These are phyloP conservation scores for Sporothrix dimorphospora DNA, from an alignment of 2,329 filamentous ascomycete species.

Conservation along the genomic window DNA sequence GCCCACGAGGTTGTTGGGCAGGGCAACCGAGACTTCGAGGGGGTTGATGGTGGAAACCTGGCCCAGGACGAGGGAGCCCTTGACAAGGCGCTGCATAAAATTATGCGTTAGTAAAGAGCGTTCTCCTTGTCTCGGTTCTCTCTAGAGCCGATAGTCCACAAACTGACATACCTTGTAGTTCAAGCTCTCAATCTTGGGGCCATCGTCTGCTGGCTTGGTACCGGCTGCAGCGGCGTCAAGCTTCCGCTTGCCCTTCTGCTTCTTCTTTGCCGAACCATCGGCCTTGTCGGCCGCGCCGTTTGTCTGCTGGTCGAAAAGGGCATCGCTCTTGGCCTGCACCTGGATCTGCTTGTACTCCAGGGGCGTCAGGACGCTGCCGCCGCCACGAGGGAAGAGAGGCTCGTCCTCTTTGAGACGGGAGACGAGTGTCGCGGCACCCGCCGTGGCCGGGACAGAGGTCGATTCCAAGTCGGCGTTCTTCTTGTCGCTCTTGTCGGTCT, in stretches of 20 bases:
- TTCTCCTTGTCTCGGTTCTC: not conserved
- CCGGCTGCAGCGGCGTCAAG: constrained; percentile 51
- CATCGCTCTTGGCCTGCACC: constrained; percentile 89
- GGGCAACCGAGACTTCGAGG: constrained; percentile 75
- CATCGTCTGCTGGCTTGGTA: constrained; percentile 55
- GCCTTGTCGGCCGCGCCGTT: constrained; percentile 52
- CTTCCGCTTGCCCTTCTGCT: constrained; percentile 56
- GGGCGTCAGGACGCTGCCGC: constrained; percentile 85
- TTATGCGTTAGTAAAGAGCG: constrained; percentile 11
- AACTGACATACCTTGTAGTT: constrained; percentile 74
- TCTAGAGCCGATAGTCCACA: too few relatives aligned
- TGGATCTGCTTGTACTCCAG: constrained; percentile 96
- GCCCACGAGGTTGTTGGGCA: constrained; percentile 91
- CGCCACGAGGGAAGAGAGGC: constrained; percentile 87
- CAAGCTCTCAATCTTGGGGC: constrained; percentile 78
- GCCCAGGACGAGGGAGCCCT: constrained; percentile 85
- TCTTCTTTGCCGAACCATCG: constrained; percentile 55
- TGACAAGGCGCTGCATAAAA: constrained; percentile 68
- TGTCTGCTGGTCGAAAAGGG: constrained; percentile 80
- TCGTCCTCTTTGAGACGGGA: constrained; percentile 74
- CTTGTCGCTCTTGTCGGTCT: constrained; percentile 21
- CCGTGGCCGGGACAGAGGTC: not conserved
- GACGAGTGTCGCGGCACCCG: constrained; percentile 41
- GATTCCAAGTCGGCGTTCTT: constrained; percentile 19
- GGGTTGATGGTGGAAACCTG: constrained; percentile 81